Conservation (phyloP, 2,329 filamentous ascomycete genomes). For the Aureobasidium sp. region DNA sequence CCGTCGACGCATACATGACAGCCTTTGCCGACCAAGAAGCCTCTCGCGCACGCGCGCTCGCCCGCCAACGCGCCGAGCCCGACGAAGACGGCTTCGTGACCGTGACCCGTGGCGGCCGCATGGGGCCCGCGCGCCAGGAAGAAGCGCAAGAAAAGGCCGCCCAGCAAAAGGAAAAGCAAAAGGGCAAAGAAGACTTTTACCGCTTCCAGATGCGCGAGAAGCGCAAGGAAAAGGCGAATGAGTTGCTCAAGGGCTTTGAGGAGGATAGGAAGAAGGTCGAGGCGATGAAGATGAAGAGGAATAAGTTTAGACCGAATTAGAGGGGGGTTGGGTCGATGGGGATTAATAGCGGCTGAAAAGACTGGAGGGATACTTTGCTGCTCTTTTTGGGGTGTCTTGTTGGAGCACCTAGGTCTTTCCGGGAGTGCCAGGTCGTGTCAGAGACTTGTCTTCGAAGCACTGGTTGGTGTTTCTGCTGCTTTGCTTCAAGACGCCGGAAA, state of each 20-base stretch:
- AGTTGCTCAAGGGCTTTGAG: constrained; percentile 65
- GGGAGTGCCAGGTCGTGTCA: too few relatives aligned
- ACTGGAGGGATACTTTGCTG: too few relatives aligned
- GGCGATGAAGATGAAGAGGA: constrained; percentile 61
- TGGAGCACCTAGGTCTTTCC: too few relatives aligned
- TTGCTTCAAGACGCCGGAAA: too few relatives aligned
- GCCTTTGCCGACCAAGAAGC: constrained; percentile 64
- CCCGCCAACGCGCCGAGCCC: constrained; percentile 65
- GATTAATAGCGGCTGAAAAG: too few relatives aligned
- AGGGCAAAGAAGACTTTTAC: constrained; percentile 68
- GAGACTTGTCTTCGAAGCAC: too few relatives aligned
- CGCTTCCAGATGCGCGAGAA: constrained; percentile 75
- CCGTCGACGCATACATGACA: constrained; percentile 79
- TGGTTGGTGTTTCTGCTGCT: too few relatives aligned
- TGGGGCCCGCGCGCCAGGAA: constrained; percentile 65
- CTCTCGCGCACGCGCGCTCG: constrained; percentile 55
- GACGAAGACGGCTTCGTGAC: constrained; percentile 96
- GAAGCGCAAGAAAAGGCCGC: constrained; percentile 58
- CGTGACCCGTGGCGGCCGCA: constrained; percentile 69
- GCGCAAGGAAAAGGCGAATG: constrained; percentile 66
- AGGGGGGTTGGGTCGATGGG: too few relatives aligned
- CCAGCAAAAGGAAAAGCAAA: constrained; percentile 57
- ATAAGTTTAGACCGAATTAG: constrained; percentile 48
- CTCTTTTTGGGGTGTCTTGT: neutral
- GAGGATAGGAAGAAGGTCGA: constrained; percentile 66